Conservation (phyloP, 148 eudicot species). For the Tetragonia tetragonoides region DNA sequence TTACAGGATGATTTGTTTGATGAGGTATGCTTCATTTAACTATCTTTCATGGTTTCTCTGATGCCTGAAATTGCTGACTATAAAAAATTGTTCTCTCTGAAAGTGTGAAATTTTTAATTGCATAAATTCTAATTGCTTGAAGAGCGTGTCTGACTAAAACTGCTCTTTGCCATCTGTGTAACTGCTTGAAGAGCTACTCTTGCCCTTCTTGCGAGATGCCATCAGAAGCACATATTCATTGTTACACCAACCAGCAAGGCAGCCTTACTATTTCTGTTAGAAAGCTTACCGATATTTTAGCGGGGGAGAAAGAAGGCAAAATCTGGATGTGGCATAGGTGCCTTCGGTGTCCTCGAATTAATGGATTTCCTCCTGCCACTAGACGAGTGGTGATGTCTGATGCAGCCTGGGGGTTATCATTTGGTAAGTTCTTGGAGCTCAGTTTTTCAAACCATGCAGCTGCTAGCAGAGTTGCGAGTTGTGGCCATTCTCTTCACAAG, state of each 20-base stretch:
- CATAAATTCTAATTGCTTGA: neutral
- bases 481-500: constrained; percentile 97
- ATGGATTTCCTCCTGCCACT: constrained; percentile 92
- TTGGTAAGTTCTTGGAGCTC: constrained; percentile 96
- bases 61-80: constrained; percentile 5
- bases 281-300: constrained; percentile 73
- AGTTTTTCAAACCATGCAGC: constrained; percentile 98
- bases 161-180: constrained; percentile 1
- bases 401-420: constrained; percentile 99
- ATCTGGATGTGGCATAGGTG: constrained; percentile 99
- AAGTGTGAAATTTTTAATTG: neutral
- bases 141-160: constrained; percentile 15
- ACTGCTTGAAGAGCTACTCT: constrained; percentile 53
- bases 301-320: constrained; percentile 85
- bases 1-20: constrained; percentile 83
- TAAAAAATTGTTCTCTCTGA: neutral
- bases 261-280: constrained; percentile 94
- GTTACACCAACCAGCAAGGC: constrained; percentile 93
- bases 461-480: constrained; percentile 88
- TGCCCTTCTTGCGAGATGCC: constrained; percentile 86
- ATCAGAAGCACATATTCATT: constrained; percentile 91
- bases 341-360: constrained; percentile 70
- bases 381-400: constrained; percentile 93
- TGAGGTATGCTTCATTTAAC: constrained; percentile 43
- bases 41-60: neutral